phyloP scores from a whole-genome alignment of 768 basidiomycete species.

The Hypholoma sublateritium region DNA sequence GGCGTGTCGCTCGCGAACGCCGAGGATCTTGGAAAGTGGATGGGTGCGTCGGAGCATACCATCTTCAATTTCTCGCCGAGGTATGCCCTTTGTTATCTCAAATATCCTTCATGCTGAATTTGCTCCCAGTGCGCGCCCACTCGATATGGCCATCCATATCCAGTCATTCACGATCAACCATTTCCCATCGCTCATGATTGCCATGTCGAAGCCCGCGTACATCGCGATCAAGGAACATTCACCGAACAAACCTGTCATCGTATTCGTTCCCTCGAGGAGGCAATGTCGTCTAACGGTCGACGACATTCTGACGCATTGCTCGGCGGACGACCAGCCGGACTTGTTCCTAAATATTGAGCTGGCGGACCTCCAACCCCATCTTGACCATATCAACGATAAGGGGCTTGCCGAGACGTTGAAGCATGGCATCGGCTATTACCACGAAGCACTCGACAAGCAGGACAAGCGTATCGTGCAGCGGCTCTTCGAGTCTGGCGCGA shows the following conservation, averaged over 20 bases:
- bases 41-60: conserved; percentile 89
- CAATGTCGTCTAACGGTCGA: conserved; percentile 95
- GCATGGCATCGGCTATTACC: conserved; percentile 93
- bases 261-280: conserved; percentile 90
- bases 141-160: conserved; percentile 96
- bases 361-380: conserved; percentile 80
- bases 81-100: conserved; percentile 32
- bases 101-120: background rate
- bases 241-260: conserved; percentile 79
- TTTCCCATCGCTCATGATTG: conserved; percentile 97
- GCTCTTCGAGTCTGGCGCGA: conserved; percentile 90
- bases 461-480: conserved; percentile 94
- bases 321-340: conserved; percentile 81
- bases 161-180: conserved; percentile 97
- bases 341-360: conserved; percentile 89
- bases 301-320: conserved; percentile 85
- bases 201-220: conserved; percentile 98
- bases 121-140: conserved; percentile 76
- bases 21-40: conserved; percentile 95
- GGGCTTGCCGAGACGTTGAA: conserved; percentile 77
- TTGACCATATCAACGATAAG: conserved; percentile 80
- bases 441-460: conserved; percentile 88
- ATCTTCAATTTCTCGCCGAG: conserved; percentile 98
- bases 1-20: conserved; percentile 96
- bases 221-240: conserved; percentile 90